Conservation (phyloP, 352 stramenopile genomes). For the Peronospora belbahrii region DNA sequence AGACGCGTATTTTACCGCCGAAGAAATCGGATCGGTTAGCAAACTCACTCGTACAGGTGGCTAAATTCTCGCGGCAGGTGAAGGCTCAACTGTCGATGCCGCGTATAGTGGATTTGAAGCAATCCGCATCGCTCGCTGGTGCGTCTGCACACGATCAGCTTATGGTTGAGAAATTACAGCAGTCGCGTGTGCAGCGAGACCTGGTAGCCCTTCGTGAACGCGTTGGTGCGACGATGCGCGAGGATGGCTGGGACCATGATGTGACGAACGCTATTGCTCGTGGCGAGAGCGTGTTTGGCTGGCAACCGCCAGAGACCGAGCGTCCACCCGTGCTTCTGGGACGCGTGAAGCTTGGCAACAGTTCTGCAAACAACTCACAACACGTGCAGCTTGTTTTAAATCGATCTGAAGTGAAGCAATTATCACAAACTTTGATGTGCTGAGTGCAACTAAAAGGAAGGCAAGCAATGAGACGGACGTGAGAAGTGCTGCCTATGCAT, state of each 20-base stretch:
- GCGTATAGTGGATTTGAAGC: constrained; percentile 50
- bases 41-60: constrained; percentile 40
- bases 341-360: constrained; percentile 41
- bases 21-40: constrained; percentile 27
- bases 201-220: constrained; percentile 37
- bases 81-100: constrained; percentile 64
- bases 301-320: constrained; percentile 65
- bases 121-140: constrained; percentile 7
- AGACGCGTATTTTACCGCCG: not conserved
- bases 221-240: constrained; percentile 32
- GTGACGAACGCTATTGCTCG: constrained; percentile 48
- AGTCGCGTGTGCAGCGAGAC: constrained; percentile 33
- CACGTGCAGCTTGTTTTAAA: constrained; percentile 41
- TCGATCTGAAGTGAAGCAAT: constrained; percentile 34
- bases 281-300: constrained; percentile 69
- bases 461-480: not conserved
- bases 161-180: constrained; percentile 39
- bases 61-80: constrained; percentile 36
- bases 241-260: constrained; percentile 51
- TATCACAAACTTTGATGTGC: constrained; percentile 38
- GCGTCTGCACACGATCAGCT: constrained; percentile 35
- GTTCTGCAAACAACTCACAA: not conserved
- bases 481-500: not conserved
- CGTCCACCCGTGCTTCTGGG: constrained; percentile 48
- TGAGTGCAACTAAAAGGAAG: constrained; percentile 4